These are phyloP conservation scores for Recurvomyces mirabilis DNA, from an alignment of 495 filamentous ascomycete species.

Conservation along the genomic window DNA sequence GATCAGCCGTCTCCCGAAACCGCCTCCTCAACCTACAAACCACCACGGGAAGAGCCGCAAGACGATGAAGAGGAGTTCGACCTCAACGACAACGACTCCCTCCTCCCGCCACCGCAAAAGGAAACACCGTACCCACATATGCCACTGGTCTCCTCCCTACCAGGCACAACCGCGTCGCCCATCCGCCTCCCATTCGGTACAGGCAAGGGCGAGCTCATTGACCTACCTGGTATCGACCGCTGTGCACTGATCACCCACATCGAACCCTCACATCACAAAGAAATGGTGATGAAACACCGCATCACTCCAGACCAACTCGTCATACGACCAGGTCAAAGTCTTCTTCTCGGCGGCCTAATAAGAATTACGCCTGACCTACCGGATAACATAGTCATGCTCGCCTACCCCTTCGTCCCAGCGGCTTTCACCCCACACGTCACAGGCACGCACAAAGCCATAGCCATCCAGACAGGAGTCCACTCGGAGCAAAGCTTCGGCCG, in stretches of 20 bases:
- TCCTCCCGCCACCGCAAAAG: slow-evolving; percentile 62
- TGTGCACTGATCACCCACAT: slow-evolving; percentile 59
- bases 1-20: slow-evolving; percentile 2
- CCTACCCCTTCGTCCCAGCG: slow-evolving; percentile 54
- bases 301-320: slow-evolving; percentile 53
- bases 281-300: slow-evolving; percentile 66
- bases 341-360: slow-evolving; percentile 76
- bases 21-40: slow-evolving; percentile 4
- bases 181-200: slow-evolving; percentile 81
- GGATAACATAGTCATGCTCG: slow-evolving; percentile 47
- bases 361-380: slow-evolving; percentile 59
- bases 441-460: slow-evolving; percentile 51
- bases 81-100: slow-evolving; percentile 26
- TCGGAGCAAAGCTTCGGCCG: not conserved
- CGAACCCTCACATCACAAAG: slow-evolving; percentile 44
- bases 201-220: slow-evolving; percentile 82
- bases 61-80: slow-evolving; percentile 9
- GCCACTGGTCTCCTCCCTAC: slow-evolving; percentile 72
- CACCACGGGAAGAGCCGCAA: not conserved
- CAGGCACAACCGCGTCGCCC: slow-evolving; percentile 88
- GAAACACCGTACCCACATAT: slow-evolving; percentile 67
- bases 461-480: slow-evolving; percentile 48
- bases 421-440: slow-evolving; percentile 57
- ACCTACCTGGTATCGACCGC: slow-evolving; percentile 76
- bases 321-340: slow-evolving; percentile 67